Conservation (phyloP, 495 filamentous ascomycete species). For the Talaromyces borbonicus region DNA sequence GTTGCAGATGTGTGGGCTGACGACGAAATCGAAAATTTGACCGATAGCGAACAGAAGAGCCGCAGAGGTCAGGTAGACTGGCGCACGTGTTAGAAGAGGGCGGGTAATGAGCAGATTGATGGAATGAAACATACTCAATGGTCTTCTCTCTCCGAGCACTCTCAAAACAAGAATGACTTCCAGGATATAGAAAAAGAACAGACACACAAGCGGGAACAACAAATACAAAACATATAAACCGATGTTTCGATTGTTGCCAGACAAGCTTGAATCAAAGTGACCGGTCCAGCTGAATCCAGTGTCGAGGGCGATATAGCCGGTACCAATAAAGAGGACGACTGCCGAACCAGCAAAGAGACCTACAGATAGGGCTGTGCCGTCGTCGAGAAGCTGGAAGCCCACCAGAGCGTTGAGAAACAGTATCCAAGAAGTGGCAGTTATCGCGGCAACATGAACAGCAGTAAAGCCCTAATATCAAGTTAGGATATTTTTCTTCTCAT, state of each 20-base stretch:
- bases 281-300: slow-evolving; percentile 81
- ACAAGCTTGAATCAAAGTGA: slow-evolving; percentile 53
- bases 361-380: slow-evolving; percentile 78
- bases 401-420: slow-evolving; percentile 87
- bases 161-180: slow-evolving; percentile 74
- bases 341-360: slow-evolving; percentile 65
- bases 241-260: slow-evolving; percentile 57
- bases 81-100: slow-evolving; percentile 6
- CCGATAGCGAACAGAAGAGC: slow-evolving; percentile 78
- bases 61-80: slow-evolving; percentile 67
- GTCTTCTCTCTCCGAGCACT: slow-evolving; percentile 74
- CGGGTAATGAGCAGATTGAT: not conserved
- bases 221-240: slow-evolving; percentile 92
- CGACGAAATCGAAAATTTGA: slow-evolving; percentile 91
- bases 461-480: slow-evolving; percentile 60
- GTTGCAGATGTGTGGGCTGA: slow-evolving; percentile 81
- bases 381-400: slow-evolving; percentile 87
- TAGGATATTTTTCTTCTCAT: not conserved
- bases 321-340: slow-evolving; percentile 68
- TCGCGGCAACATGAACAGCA: slow-evolving; percentile 84
- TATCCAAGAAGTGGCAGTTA: slow-evolving; percentile 81
- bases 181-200: slow-evolving; percentile 72
- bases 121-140: slow-evolving; percentile 59
- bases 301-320: slow-evolving; percentile 91
- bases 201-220: slow-evolving; percentile 78